Base-by-base conservation (phyloP, 2,329 filamentous ascomycete genomes). In the Penicillium sp. region DNA sequence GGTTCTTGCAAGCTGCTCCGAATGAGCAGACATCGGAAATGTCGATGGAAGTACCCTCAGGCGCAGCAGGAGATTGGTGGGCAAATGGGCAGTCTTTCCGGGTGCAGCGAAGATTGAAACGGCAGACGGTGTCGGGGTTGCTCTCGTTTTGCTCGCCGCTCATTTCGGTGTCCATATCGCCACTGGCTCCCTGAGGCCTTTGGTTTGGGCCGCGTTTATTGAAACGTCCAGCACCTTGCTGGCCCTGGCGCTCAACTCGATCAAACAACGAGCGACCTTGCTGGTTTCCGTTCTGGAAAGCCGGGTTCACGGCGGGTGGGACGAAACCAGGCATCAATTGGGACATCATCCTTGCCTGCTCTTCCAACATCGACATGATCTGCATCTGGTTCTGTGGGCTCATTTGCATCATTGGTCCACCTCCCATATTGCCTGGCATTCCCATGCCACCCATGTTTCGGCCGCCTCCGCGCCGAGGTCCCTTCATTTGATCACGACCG, bases 1-100 rank as follows among this genome's bases (percentile, higher is more conserved):
- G 84, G 81, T 98, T 99, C 78, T 95, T 96, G 85, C 95, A 99
- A 9, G 92, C 92, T 2, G 87, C 91, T 21, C 92, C 93, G 67
- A 90, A 98, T 19, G 84, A 84, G 79, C 95, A 99, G 19, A 84
- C 81, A 68, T 96, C 91, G 57, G 82, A 85, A 64, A 93, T 82
- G 73, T 98, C 95, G 56, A 98, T 82, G 0, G 87, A 83, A 2
- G 84, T 85, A 27, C 89, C 90, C 2, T 89, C 88, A 3, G 91
- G 89, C 31, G 93, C 93, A 2, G 90, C 92, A 2, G 95, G 92
- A 16, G 93, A 96, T 77, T 97, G 93, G 70, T 99, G 95, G 19
- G 91, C 95, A 73, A 91, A 99, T 64, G 88, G 89, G 78, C 95
- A 99, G 60, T 96, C 90, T 65, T 86, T 87, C 76, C 96, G 96